Percentiles rank a stretch among this genome's conserved stretches.
phyloP scores from a whole-genome alignment of 2,329 filamentous ascomycete genomes.

The Aureobasidium sp. region DNA sequence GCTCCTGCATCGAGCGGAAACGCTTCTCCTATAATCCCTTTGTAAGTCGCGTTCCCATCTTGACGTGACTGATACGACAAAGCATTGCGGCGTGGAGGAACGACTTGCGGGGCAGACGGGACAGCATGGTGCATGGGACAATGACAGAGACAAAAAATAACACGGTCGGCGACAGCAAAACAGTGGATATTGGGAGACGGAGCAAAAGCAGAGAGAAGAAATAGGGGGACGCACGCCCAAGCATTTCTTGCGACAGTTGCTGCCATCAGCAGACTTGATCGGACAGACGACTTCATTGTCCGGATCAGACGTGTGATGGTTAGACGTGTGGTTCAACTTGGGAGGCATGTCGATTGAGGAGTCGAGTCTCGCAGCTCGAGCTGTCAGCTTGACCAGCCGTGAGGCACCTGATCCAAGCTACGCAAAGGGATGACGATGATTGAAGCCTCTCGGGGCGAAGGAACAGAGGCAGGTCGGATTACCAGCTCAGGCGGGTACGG shows the following conservation, averaged over 20 bases:
- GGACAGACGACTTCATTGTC: conserved; percentile 97
- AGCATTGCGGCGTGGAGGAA: conserved; percentile 6
- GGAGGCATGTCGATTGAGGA: conserved; percentile 63
- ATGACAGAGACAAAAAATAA: not conserved
- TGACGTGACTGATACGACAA: not conserved
- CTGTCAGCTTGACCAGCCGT: conserved; percentile 12
- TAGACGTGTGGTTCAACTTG: conserved; percentile 75
- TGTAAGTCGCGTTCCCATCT: not conserved
- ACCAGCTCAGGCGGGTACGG: conserved; percentile 2
- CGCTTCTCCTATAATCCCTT: conserved; percentile 64
- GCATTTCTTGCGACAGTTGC: conserved; percentile 93
- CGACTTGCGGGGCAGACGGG: conserved; percentile 5
- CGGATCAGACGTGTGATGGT: conserved; percentile 57
- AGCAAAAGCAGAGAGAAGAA: conserved; percentile 13
- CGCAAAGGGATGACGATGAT: conserved; percentile 10
- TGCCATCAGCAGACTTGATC: conserved; percentile 90
- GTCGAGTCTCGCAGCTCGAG: conserved; percentile 3
- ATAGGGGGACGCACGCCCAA: conserved; percentile 71
- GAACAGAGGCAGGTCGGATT: not conserved
- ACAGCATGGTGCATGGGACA: conserved; percentile 6
- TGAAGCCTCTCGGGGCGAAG: conserved; percentile 7
- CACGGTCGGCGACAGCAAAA: not conserved
- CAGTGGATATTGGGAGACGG: conserved; percentile 2
- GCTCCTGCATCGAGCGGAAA: conserved; percentile 98
- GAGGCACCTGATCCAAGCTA: conserved; percentile 9